Evolutionary conservation across 768 basidiomycete species (phyloP).

Genomic region (Pulveroboletus sp.): DNA sequence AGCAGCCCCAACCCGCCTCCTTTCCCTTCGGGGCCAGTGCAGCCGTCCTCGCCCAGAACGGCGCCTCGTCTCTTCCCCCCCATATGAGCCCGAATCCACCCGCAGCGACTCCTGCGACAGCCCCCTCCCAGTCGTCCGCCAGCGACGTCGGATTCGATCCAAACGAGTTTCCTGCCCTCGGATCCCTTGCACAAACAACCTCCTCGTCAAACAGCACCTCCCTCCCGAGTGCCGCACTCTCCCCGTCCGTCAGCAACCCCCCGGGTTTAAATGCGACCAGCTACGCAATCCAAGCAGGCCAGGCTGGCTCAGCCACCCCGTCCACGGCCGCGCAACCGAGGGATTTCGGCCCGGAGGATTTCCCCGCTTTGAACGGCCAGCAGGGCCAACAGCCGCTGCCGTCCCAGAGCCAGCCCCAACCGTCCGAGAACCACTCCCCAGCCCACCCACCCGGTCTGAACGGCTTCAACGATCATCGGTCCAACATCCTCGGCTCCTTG

Average conservation of each 20-base stretch:
- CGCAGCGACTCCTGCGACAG: slow-evolving; percentile 37
- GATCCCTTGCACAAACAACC: slow-evolving; percentile 51
- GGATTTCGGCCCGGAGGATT: slow-evolving; percentile 81
- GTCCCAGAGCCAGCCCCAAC: slow-evolving; percentile 29
- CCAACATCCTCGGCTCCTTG: slow-evolving; percentile 53
- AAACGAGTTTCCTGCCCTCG: slow-evolving; percentile 85
- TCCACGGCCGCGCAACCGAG: slow-evolving; percentile 11
- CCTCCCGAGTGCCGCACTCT: slow-evolving; percentile 19
- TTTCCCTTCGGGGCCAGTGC: slow-evolving; percentile 53
- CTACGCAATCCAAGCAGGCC: slow-evolving; percentile 79
- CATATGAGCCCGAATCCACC: slow-evolving; percentile 51
- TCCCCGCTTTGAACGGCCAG: slow-evolving; percentile 79
- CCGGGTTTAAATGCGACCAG: slow-evolving; percentile 47
- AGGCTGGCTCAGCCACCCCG: slow-evolving; percentile 33
- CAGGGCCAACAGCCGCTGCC: slow-evolving; percentile 31
- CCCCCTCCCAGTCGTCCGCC: slow-evolving; percentile 59
- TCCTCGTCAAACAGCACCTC: slow-evolving; percentile 34
- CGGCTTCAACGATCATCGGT: slow-evolving; percentile 55
- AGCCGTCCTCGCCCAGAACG: slow-evolving; percentile 53
- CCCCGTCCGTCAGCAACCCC: slow-evolving; percentile 29
- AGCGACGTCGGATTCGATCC: slow-evolving; percentile 80
- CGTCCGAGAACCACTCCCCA: slow-evolving; percentile 30
- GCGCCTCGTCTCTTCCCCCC: slow-evolving; percentile 49
- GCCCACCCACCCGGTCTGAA: slow-evolving; percentile 77
- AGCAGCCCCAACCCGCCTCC: slow-evolving; percentile 39